Conservation (phyloP, 495 filamentous ascomycete species). For the Hypomontagnella monticulosa region DNA sequence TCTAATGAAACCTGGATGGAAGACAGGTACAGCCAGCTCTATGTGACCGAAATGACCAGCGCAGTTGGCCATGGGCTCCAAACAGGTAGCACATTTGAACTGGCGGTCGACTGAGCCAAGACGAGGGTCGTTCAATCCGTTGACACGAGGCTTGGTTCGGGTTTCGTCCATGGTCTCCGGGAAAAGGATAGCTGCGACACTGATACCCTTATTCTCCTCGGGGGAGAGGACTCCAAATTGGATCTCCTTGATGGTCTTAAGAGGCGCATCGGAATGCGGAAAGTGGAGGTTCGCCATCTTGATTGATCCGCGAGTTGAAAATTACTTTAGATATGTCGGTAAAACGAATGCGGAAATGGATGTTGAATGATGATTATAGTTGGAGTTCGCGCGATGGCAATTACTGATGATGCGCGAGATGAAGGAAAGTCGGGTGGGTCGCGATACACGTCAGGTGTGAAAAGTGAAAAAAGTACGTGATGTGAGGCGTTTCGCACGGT, state of each 20-base stretch:
- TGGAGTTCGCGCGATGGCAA: neutral
- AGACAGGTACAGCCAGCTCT: conserved; percentile 93
- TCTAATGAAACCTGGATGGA: conserved; percentile 93
- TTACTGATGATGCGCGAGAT: conserved; percentile 10
- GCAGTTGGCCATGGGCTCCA: conserved; percentile 92
- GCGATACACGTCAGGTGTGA: conserved; percentile 11
- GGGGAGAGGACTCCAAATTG: conserved; percentile 97
- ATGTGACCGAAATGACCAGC: conserved; percentile 98
- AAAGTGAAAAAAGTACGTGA: neutral
- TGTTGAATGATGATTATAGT: neutral
- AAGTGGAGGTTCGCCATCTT: conserved; percentile 96
- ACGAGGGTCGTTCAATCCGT: conserved; percentile 91
- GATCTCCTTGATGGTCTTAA: conserved; percentile 96
- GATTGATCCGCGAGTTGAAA: conserved; percentile 28
- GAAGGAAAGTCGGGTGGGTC: neutral
- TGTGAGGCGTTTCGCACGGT: conserved; percentile 3
- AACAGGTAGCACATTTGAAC: conserved; percentile 93
- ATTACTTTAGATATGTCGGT: conserved; percentile 3
- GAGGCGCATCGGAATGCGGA: conserved; percentile 89
- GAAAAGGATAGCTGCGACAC: conserved; percentile 89
- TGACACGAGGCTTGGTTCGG: conserved; percentile 82
- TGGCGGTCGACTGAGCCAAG: conserved; percentile 94
- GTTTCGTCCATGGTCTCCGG: conserved; percentile 99
- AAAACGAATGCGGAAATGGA: neutral
- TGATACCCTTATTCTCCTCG: conserved; percentile 98